Evolutionary conservation across 2,329 filamentous ascomycete species (phyloP).

Genomic region (Arthroderma sp.): DNA sequence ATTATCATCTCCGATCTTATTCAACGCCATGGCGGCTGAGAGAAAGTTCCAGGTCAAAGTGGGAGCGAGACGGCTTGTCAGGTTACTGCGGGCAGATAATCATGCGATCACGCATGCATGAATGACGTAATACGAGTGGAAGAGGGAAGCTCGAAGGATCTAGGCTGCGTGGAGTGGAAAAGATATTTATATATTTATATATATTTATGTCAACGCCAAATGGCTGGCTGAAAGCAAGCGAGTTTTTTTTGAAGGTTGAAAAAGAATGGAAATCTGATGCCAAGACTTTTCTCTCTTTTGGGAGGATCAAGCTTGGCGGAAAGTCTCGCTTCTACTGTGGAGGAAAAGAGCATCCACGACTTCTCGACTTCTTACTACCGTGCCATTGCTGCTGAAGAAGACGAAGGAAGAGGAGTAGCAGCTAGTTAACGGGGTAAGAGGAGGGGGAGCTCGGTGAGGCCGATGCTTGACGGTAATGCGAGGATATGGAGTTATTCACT

Average conservation of each 20-base stretch:
- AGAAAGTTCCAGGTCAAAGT: neutral
- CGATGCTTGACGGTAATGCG: neutral
- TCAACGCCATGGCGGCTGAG: slow-evolving; percentile 35
- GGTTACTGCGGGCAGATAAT: neutral
- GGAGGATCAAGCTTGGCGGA: neutral
- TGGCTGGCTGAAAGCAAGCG: neutral
- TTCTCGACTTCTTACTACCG: too few species aligned
- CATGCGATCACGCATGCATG: neutral
- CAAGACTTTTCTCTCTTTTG: neutral
- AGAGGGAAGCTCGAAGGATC: neutral
- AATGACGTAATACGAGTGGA: neutral
- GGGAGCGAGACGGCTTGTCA: neutral
- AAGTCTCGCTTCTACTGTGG: too few species aligned
- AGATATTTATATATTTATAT: too few species aligned
- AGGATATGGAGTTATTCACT: neutral
- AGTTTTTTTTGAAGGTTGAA: neutral
- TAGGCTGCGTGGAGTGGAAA: neutral
- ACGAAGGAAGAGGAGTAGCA: neutral
- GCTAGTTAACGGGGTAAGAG: neutral
- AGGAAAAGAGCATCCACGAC: too few species aligned
- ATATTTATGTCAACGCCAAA: neutral
- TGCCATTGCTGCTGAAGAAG: too few species aligned
- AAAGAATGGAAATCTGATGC: neutral
- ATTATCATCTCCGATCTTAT: slow-evolving; percentile 56
- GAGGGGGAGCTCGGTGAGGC: neutral